Percentiles rank a stretch among this genome's conserved stretches.
Evolutionary conservation across 371 early-diverging fungal genomes (phyloP).

Genomic region (Cokeromyces recurvatus): DNA sequence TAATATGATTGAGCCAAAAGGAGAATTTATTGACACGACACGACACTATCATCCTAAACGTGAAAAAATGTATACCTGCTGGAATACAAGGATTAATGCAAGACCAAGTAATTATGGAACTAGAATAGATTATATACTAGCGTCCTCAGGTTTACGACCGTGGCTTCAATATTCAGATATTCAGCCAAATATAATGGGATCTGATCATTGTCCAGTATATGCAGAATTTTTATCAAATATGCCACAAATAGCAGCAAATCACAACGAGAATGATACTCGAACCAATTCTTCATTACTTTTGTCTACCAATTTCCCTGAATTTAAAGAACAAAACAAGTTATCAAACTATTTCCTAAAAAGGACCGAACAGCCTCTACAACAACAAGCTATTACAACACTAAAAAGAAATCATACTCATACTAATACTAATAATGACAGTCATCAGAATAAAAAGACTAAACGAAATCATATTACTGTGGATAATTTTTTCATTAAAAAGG

Average conservation of each 20-base stretch:
- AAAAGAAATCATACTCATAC: no score
- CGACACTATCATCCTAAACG: constrained; percentile 48
- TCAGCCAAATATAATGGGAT: constrained; percentile 64
- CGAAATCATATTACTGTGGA: no score
- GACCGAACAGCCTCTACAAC: no score
- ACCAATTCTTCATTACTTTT: constrained; percentile 60
- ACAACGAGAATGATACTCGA: no score
- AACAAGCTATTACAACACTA: no score
- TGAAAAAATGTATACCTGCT: constrained; percentile 61
- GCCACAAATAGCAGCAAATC: no score
- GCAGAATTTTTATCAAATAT: constrained; percentile 50
- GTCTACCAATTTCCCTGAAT: constrained; percentile 58
- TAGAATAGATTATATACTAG: constrained; percentile 82
- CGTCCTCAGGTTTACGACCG: constrained; percentile 47
- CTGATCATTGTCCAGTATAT: constrained; percentile 89
- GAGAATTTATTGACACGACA: constrained; percentile 52
- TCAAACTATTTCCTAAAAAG: constrained; percentile 34
- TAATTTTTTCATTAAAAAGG: no score
- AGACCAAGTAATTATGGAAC: constrained; percentile 63
- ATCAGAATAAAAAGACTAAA: no score
- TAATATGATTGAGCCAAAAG: constrained; percentile 49
- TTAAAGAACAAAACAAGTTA: constrained; percentile 58
- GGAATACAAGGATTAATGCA: constrained; percentile 78
- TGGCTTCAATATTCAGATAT: constrained; percentile 59
- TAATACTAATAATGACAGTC: no score